Conservation (phyloP, 208 protist genomes). For the Sergeia podlipaevii region DNA sequence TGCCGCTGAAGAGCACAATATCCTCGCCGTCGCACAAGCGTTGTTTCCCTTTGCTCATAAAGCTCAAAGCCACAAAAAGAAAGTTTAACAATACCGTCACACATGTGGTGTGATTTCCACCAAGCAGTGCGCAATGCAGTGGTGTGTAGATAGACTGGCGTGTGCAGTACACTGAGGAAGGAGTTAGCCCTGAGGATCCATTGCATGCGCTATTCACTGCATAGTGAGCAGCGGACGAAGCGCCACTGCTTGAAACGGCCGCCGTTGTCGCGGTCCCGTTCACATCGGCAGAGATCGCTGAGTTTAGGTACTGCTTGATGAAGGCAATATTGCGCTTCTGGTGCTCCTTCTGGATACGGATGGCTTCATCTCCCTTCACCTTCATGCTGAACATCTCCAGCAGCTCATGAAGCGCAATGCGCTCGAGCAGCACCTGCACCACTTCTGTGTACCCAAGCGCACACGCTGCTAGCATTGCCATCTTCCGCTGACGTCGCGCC, state of each 20-base stretch:
- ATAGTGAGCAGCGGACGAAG: too few relatives aligned
- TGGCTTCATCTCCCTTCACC: background rate
- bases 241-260: too few relatives aligned
- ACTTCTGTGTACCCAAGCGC: conserved; percentile 68
- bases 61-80: conserved; percentile 22
- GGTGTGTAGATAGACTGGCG: conserved; percentile 56
- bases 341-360: conserved; percentile 23
- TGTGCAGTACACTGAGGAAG: conserved; percentile 28
- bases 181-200: too few relatives aligned
- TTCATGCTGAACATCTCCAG: conserved; percentile 49
- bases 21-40: too few relatives aligned
- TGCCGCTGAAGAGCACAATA: too few relatives aligned
- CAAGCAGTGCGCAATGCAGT: conserved; percentile 62
- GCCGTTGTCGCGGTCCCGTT: too few relatives aligned
- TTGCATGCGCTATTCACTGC: too few relatives aligned
- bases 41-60: conserved; percentile 3
- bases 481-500: conserved; percentile 34
- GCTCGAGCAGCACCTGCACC: conserved; percentile 66
- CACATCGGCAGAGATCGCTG: too few relatives aligned
- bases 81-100: conserved; percentile 41
- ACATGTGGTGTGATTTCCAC: conserved; percentile 28
- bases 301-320: background rate
- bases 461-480: conserved; percentile 52
- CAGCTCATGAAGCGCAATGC: conserved; percentile 55
- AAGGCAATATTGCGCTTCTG: background rate